A percentile compares a stretch with the other conserved stretches of the same genome.
Conservation (phyloP, 257 asterid genomes). For the Salvia hispanica region DNA sequence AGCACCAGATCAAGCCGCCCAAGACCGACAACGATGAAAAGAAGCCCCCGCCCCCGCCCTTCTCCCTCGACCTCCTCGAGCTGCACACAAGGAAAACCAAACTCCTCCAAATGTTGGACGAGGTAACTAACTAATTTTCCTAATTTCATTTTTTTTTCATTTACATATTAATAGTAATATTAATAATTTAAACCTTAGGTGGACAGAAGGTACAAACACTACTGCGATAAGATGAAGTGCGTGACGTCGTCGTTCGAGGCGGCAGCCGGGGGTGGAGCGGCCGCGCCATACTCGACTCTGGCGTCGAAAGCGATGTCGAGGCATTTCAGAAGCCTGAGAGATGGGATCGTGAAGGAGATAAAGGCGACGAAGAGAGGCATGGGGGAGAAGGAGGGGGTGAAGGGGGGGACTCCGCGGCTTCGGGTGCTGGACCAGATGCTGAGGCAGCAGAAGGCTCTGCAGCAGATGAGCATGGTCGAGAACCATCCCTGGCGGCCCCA, state of each 20-base stretch:
- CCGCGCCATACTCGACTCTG: conserved; percentile 59
- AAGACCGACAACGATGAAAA: conserved; percentile 49
- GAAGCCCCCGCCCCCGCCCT: conserved; percentile 46
- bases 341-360: conserved; percentile 61
- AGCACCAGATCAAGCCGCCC: conserved; percentile 37
- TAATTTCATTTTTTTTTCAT: too few species aligned
- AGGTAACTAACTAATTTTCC: conserved; percentile 40
- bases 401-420: conserved; percentile 79
- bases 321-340: conserved; percentile 75
- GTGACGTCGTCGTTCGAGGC: conserved; percentile 75
- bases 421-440: conserved; percentile 72
- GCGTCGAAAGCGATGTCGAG: conserved; percentile 89
- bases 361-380: conserved; percentile 63
- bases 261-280: conserved; percentile 77
- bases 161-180: too few species aligned
- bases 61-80: conserved; percentile 70
- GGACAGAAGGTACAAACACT: conserved; percentile 86
- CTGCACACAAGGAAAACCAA: conserved; percentile 73
- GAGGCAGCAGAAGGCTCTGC: conserved; percentile 76
- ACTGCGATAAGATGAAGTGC: conserved; percentile 79
- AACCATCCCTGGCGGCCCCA: conserved; percentile 92
- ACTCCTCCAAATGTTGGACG: conserved; percentile 82
- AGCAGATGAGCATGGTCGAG: conserved; percentile 81
- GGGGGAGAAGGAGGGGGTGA: conserved; percentile 64
- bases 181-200: too few species aligned